These are phyloP conservation scores for Agastache rugosa DNA, from an alignment of 257 asterid species.

Conservation along the genomic window DNA sequence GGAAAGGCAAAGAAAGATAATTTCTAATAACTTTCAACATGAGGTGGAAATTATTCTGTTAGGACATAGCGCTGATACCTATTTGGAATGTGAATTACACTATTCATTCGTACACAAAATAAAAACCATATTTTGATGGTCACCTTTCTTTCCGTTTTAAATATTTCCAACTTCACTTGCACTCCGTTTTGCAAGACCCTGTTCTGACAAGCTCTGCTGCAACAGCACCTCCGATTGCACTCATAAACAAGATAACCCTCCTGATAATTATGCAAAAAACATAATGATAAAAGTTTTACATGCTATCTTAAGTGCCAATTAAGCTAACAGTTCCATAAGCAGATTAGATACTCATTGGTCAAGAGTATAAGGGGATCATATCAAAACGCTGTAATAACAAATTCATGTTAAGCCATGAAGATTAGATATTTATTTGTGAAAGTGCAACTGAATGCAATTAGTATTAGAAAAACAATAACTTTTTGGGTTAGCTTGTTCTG, in stretches of 20 bases:
- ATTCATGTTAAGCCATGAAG: slow-evolving; percentile 13
- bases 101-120: slow-evolving; percentile 26
- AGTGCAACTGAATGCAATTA: slow-evolving; percentile 11
- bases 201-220: slow-evolving; percentile 81
- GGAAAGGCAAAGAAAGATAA: neutral
- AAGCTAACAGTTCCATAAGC: slow-evolving; percentile 2
- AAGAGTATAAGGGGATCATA: slow-evolving; percentile 26
- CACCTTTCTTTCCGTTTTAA: slow-evolving; percentile 92
- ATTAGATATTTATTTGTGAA: neutral
- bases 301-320: slow-evolving; percentile 18
- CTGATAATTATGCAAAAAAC: slow-evolving; percentile 54
- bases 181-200: slow-evolving; percentile 96
- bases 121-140: slow-evolving; percentile 8
- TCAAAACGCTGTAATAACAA: neutral
- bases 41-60: slow-evolving; percentile 8
- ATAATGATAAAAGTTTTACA: neutral
- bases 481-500: neutral
- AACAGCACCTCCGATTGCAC: slow-evolving; percentile 86
- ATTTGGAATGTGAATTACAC: slow-evolving; percentile 10
- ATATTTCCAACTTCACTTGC: slow-evolving; percentile 83
- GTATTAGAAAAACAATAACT: neutral
- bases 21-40: slow-evolving; percentile 11
- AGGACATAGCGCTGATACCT: neutral
- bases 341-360: slow-evolving; percentile 1
- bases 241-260: slow-evolving; percentile 97